Evolutionary conservation across 805 yeast genomes (phyloP), one percentile per base, ranked within the genome.

Genomic region (Limtongia smithiae): DNA sequence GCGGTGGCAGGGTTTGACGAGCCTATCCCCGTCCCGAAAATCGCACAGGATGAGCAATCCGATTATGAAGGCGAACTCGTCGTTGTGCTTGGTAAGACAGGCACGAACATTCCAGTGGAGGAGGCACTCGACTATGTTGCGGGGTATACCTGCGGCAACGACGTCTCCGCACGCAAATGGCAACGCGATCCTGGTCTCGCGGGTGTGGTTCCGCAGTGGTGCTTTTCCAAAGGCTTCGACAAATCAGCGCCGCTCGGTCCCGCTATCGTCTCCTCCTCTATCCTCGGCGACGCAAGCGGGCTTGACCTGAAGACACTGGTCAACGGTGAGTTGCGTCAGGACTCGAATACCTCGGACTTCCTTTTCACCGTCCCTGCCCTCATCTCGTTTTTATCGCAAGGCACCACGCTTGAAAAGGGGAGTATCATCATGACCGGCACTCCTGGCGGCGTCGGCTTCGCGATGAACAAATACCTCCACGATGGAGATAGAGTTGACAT

Each of bases 51-150:
- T 18, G n/a, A 37, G 14, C 31, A 25, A 8, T 22, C 73, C 12
- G 81, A 77, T 61, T 77, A 77, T 51, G 81, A 77, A 57, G 74
- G 73, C 21, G 82, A 77, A 56, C 62, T 77, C 38, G 78, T 72
- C 2, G 71, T 75, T 14, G 75, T 77, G 6, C 76, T 77, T 51
- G 81, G 81, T 25, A 71, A 70, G 54, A 54, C 61, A 9, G 74
- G 76, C 39, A 68, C 63, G 50, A 66, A 74, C 51, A 75, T 77
- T 24, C 41, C 66, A 15, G 65, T 56, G n/a, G 70, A 65, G 18
- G 64, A 74, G 21, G 81, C 80, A 3, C 60, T 70, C 37, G 65
- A 69, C 38, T 68, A 76, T 51, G 72, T 77, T 4, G 61, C 74
- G 14, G 82, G 82, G 9, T 77, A 74, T 60, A 61, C 78, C 2